Conservation (phyloP, 305 asterid species). For the Fraxinus latifolia region DNA sequence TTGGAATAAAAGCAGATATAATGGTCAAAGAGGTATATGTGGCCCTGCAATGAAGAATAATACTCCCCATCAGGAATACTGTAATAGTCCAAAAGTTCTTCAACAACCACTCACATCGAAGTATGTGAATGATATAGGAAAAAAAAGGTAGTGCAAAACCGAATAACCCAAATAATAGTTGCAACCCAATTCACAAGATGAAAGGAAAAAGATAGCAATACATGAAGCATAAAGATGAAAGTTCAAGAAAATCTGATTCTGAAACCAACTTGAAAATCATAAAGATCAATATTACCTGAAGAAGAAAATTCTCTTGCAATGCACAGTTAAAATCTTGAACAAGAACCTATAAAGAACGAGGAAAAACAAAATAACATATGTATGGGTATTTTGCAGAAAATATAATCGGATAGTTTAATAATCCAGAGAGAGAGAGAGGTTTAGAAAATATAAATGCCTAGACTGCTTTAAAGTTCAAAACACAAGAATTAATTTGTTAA, state of each 20-base stretch:
- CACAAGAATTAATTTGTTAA: slow-evolving; percentile 3
- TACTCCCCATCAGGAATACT: slow-evolving; percentile 9
- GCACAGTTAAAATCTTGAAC: slow-evolving; percentile 97
- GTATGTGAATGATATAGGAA: neutral
- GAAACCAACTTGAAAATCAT: slow-evolving; percentile 15
- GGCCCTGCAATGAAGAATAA: slow-evolving; percentile 72
- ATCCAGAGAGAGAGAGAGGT: neutral
- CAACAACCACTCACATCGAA: slow-evolving; percentile 7
- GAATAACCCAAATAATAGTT: neutral
- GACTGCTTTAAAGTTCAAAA: slow-evolving; percentile 14
- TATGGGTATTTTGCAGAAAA: slow-evolving; percentile 5
- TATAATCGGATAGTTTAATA: neutral
- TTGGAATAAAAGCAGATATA: slow-evolving; percentile 90
- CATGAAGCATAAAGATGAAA: slow-evolving; percentile 14
- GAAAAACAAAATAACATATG: slow-evolving; percentile 21
- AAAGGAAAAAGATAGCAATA: slow-evolving; percentile 5
- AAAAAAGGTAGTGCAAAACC: neutral
- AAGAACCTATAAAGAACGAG: slow-evolving; percentile 52
- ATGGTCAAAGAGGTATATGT: slow-evolving; percentile 81
- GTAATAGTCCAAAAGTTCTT: neutral
- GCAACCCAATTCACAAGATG: slow-evolving; percentile 7
- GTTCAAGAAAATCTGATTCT: neutral
- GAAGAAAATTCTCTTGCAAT: slow-evolving; percentile 89
- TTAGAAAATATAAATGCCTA: neutral
- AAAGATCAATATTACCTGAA: slow-evolving; percentile 58